Evolutionary conservation across 768 basidiomycete species (phyloP), one percentile per base, ranked within the genome.

Genomic region (Amanita subjunquillea): DNA sequence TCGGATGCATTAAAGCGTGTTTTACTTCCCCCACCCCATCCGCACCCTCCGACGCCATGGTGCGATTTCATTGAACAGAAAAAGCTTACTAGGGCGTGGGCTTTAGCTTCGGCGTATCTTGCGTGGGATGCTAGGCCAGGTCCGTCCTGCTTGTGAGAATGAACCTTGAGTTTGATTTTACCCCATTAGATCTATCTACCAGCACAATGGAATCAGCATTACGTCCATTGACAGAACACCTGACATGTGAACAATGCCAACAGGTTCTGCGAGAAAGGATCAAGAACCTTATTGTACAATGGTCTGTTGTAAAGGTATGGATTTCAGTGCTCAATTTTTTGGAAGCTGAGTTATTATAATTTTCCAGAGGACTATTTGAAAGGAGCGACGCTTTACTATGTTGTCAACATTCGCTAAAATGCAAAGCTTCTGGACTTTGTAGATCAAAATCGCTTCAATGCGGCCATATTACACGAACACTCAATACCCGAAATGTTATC

Each of bases 71-170:
- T 74, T 0, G 83, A 87, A 60, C 87, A 90, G 68, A 89, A 88
- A 69, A 86, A 79, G 61, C 60, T 91, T 36, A 85, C 85, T 9
- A 69, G 87, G 42, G 87, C 87, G 4, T 91, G 87, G 87, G 85
- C 87, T 12, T 67, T 91, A 30, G 87, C 88, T 22, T 80, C 83
- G 2, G 87, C 87, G 9, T 89, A 89, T 67, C 76, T 91, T 6
- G 85, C 85, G 8, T 90, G 87, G 87, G 87, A 89, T 65, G 84
- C 85, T 34, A 72, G 85, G 52, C 85, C 87, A 58, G 87, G 86
- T 88, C 60, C 54, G 75, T 65, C 23, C 36, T 22, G 36, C 49
- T 3, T 40, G 17, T 9, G 45, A 44, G 15, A 37, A 7, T 37
- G 25, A 39, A 23, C 42, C n/a, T 52, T 34, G 53, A 9, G 32